Conservation (phyloP, 2,329 filamentous ascomycete species). For the Scolecobasidium constrictum region DNA sequence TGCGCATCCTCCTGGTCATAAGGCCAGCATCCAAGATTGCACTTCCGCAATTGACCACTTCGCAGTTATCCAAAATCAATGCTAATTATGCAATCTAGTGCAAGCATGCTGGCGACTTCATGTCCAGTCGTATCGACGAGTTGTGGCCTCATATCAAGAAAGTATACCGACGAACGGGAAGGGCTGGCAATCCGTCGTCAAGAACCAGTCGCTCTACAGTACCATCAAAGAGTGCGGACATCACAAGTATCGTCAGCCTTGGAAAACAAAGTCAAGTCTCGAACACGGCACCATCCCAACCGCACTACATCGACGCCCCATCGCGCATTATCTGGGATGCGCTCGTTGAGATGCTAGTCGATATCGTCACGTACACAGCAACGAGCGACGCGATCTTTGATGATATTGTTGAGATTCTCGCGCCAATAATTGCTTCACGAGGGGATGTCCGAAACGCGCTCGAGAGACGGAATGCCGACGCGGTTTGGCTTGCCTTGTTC, state of each 20-base stretch:
- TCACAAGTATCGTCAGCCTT: neutral
- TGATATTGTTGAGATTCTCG: constrained; percentile 54
- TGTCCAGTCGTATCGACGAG: constrained; percentile 61
- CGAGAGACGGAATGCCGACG: constrained; percentile 58
- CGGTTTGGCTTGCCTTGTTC: constrained; percentile 58
- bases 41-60: too few relatives aligned
- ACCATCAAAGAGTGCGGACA: neutral
- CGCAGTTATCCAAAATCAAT: too few relatives aligned
- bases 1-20: too few relatives aligned
- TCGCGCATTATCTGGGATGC: constrained; percentile 5
- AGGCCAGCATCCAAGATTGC: too few relatives aligned
- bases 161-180: constrained; percentile 16
- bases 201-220: neutral
- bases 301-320: constrained; percentile 5
- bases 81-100: too few relatives aligned
- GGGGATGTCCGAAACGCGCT: constrained; percentile 45
- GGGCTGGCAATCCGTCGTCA: constrained; percentile 1
- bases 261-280: neutral
- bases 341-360: constrained; percentile 37
- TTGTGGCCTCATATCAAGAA: constrained; percentile 51
- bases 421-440: constrained; percentile 24
- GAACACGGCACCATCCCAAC: neutral
- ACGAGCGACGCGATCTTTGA: constrained; percentile 63
- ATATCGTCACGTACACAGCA: constrained; percentile 50
- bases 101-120: constrained; percentile 65